phyloP scores from a whole-genome alignment of 805 yeast genomes.

The Saturnispora zaruensis region DNA sequence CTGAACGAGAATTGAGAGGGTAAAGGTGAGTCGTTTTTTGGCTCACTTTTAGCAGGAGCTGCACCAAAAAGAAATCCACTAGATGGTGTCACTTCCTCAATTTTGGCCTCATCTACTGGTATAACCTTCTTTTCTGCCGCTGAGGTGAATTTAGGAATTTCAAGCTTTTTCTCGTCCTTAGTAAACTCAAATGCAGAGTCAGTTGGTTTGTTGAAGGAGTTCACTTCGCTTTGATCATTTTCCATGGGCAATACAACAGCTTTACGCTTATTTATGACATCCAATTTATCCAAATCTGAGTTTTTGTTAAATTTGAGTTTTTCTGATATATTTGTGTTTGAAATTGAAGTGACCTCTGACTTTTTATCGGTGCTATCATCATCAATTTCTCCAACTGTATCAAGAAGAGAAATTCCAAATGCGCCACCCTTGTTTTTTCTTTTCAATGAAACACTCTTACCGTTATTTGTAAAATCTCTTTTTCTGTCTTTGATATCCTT shows the following conservation, averaged over 20 bases:
- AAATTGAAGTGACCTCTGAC: neutral
- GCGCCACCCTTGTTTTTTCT: slow-evolving; percentile 21
- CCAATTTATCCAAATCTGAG: slow-evolving; percentile 9
- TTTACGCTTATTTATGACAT: slow-evolving; percentile 13
- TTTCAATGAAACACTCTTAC: slow-evolving; percentile 15
- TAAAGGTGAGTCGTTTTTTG: neutral
- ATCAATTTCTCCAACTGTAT: slow-evolving; percentile 12
- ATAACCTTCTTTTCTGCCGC: neutral
- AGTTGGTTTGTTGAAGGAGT: neutral
- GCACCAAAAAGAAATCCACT: slow-evolving; percentile 13
- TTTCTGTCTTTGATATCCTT: slow-evolving; percentile 3
- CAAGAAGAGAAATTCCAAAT: slow-evolving; percentile 17
- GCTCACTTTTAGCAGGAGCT: neutral
- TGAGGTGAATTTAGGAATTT: slow-evolving; percentile 1
- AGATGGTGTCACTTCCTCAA: slow-evolving; percentile 2
- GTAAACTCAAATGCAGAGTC: neutral
- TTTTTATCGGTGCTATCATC: slow-evolving; percentile 13
- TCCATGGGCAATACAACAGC: slow-evolving; percentile 2
- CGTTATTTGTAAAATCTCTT: slow-evolving; percentile 7
- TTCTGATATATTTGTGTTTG: slow-evolving; percentile 12
- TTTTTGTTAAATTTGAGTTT: slow-evolving; percentile 22
- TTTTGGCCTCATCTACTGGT: neutral
- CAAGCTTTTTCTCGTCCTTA: neutral
- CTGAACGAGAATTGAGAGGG: slow-evolving; percentile 1
- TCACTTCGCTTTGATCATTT: neutral